These are phyloP conservation scores for Fraxinus baroniana DNA, from an alignment of 305 asterid genomes.

Conservation along the genomic window DNA sequence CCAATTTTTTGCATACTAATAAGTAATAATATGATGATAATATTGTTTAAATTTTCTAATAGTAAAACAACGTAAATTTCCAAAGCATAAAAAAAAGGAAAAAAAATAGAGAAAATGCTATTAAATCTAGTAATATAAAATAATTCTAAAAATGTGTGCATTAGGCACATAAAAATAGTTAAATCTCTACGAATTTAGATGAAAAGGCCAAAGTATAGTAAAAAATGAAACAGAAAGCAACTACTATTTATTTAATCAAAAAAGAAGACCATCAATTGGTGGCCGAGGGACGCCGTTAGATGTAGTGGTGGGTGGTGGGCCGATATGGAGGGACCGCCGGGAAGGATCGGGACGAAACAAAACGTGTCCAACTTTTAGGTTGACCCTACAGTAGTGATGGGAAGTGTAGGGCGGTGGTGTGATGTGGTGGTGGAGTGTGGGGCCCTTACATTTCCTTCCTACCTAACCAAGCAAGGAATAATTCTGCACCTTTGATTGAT, in stretches of 20 bases:
- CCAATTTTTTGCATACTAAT: background rate
- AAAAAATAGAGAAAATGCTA: background rate
- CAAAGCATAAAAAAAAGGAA: background rate
- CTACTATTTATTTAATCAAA: no score
- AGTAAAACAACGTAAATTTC: background rate
- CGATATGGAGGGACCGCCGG: background rate
- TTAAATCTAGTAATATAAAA: background rate
- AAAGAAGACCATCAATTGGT: background rate
- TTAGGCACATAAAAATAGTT: no score
- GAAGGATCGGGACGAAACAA: background rate
- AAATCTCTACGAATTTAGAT: no score
- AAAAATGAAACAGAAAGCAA: background rate
- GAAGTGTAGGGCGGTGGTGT: background rate
- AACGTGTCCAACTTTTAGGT: background rate
- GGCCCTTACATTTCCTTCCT: background rate
- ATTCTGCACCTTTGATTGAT: background rate
- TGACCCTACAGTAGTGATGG: background rate
- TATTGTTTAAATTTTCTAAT: no score
- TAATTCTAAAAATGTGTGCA: no score
- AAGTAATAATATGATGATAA: background rate
- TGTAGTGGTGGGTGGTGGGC: background rate
- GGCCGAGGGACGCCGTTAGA: background rate
- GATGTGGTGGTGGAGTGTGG: background rate
- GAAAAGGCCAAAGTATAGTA: background rate
- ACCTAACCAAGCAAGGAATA: background rate